Evolutionary conservation across 2,329 filamentous ascomycete species (phyloP).

Genomic region (Aspergillus costaricaensis): DNA sequence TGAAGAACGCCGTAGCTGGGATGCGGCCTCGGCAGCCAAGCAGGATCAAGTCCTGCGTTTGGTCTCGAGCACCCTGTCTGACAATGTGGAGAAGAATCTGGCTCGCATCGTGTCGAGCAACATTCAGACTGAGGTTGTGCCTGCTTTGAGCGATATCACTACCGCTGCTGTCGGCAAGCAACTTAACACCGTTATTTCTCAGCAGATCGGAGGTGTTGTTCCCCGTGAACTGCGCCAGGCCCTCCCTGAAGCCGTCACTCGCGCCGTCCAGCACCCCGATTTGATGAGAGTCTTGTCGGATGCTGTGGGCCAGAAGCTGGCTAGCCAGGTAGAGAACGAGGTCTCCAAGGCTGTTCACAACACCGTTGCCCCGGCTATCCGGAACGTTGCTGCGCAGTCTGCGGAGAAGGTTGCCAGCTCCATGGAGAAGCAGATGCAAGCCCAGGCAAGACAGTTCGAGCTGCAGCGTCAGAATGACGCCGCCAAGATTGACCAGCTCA

Average conservation of each 20-base stretch:
- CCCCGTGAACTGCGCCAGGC: constrained; percentile 72
- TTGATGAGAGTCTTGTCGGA: constrained; percentile 73
- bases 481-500: constrained; percentile 63
- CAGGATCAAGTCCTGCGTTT: constrained; percentile 69
- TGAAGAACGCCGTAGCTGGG: constrained; percentile 68
- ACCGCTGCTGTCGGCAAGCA: constrained; percentile 70
- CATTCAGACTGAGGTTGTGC: constrained; percentile 74
- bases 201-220: constrained; percentile 65
- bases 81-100: constrained; percentile 75
- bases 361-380: constrained; percentile 67
- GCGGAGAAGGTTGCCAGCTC: constrained; percentile 69
- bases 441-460: constrained; percentile 56
- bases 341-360: constrained; percentile 63
- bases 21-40: constrained; percentile 64
- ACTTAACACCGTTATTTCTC: constrained; percentile 67
- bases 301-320: constrained; percentile 67
- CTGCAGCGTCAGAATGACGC: constrained; percentile 55
- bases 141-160: constrained; percentile 69
- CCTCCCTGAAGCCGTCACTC: constrained; percentile 67
- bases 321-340: constrained; percentile 68
- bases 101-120: constrained; percentile 73
- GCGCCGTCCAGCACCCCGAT: constrained; percentile 72
- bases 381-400: constrained; percentile 64
- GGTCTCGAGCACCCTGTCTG: constrained; percentile 67
- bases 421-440: constrained; percentile 62